These are phyloP conservation scores for Cicer yamashitae DNA, from an alignment of 306 rosid genomes.

Conservation along the genomic window DNA sequence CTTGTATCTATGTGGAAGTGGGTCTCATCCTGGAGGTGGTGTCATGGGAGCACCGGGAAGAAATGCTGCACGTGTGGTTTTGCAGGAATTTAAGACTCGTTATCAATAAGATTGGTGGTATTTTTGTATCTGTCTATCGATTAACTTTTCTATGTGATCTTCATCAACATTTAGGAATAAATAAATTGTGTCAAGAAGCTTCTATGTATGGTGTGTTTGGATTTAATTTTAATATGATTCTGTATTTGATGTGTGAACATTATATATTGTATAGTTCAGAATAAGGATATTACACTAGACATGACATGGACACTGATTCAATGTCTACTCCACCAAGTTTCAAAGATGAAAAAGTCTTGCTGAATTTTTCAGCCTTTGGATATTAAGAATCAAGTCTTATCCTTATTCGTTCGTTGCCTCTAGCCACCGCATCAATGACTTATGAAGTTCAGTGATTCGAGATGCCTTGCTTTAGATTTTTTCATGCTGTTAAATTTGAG, in stretches of 20 bases:
- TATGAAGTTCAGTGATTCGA: too few species aligned
- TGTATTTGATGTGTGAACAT: background rate
- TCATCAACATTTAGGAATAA: background rate
- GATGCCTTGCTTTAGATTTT: too few species aligned
- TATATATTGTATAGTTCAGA: background rate
- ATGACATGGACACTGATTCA: too few species aligned
- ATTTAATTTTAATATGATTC: background rate
- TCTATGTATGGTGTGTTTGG: background rate
- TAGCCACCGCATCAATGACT: too few species aligned
- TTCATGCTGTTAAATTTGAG: too few species aligned
- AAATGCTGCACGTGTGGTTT: constrained; percentile 62
- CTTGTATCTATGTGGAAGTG: constrained; percentile 72
- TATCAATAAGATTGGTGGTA: background rate
- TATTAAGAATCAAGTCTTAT: too few species aligned
- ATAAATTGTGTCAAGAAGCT: constrained; percentile 1
- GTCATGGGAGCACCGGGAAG: constrained; percentile 74
- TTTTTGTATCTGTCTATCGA: background rate
- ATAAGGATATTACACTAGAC: background rate
- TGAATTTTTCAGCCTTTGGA: too few species aligned
- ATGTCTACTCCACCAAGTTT: too few species aligned
- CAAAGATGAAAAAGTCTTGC: too few species aligned
- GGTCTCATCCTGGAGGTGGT: constrained; percentile 80
- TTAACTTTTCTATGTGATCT: background rate
- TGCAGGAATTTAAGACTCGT: constrained; percentile 53
- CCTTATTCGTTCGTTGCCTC: too few species aligned